Percentiles rank a stretch among this genome's conserved stretches.
Evolutionary conservation across 1,284 basidiomycete genomes (phyloP).

Genomic region (Fomitopsis pinicola): DNA sequence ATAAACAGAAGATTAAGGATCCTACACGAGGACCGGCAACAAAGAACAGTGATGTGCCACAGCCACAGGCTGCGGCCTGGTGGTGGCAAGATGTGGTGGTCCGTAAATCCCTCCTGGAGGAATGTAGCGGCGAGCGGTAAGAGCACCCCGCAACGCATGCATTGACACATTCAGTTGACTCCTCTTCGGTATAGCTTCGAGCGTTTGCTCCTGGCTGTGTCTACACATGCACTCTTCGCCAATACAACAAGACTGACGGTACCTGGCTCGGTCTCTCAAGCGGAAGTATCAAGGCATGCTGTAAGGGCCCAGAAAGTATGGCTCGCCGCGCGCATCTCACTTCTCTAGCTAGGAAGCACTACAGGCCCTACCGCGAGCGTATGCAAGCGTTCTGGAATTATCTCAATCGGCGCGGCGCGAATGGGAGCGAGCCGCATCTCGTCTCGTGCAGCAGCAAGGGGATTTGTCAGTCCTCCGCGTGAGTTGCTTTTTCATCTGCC

Average conservation of each 20-base stretch:
- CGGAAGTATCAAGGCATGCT: slow-evolving; percentile 4
- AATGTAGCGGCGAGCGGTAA: slow-evolving; percentile 49
- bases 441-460: slow-evolving; percentile 16
- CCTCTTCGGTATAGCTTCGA: slow-evolving; percentile 27
- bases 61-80: slow-evolving; percentile 23
- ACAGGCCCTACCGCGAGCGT: slow-evolving; percentile 14
- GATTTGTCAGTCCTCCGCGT: slow-evolving; percentile 21
- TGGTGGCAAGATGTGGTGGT: slow-evolving; percentile 55
- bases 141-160: slow-evolving; percentile 6
- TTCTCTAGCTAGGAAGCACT: slow-evolving; percentile 10
- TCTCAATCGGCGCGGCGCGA: slow-evolving; percentile 17
- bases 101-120: slow-evolving; percentile 48
- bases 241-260: slow-evolving; percentile 9
- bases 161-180: slow-evolving; percentile 28
- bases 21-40: slow-evolving; percentile 1
- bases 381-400: slow-evolving; percentile 17
- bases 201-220: slow-evolving; percentile 42
- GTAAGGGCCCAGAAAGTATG: neutral
- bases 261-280: slow-evolving; percentile 3
- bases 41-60: slow-evolving; percentile 3
- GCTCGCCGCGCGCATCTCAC: neutral
- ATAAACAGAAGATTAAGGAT: slow-evolving; percentile 10
- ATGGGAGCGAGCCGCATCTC: slow-evolving; percentile 25
- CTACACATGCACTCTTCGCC: slow-evolving; percentile 44
- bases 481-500: slow-evolving; percentile 6